These are phyloP conservation scores for Cynara cardunculus DNA, from an alignment of 129 eudicot genomes.

Conservation along the genomic window DNA sequence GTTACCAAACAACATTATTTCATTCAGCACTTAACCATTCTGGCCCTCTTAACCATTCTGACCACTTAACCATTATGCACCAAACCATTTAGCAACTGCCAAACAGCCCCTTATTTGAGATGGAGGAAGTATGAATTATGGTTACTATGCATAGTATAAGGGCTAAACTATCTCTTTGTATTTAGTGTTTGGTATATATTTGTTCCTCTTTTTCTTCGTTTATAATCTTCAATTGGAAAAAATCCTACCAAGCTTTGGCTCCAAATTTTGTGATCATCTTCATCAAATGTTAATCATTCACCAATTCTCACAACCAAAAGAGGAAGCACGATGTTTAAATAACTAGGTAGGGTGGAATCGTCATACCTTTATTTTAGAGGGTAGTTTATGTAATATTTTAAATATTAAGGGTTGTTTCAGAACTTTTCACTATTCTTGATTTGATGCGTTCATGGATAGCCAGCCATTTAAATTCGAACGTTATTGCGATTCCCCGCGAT, in stretches of 20 bases:
- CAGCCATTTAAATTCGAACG: conserved; percentile 10
- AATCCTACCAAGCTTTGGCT: background rate
- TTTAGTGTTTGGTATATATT: background rate
- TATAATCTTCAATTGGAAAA: too few relatives aligned
- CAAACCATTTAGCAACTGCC: too few relatives aligned
- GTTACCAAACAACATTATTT: too few relatives aligned
- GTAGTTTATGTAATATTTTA: background rate
- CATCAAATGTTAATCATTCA: background rate
- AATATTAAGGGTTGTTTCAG: background rate
- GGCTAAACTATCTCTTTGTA: background rate
- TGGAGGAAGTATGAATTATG: background rate
- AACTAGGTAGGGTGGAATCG: background rate
- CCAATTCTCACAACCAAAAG: background rate
- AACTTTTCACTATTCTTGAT: background rate
- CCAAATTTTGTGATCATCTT: background rate
- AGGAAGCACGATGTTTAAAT: background rate
- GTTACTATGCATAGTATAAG: background rate
- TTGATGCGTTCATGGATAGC: background rate
- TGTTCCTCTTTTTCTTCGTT: background rate
- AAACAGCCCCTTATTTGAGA: background rate
- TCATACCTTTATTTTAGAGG: background rate
- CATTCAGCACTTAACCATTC: too few relatives aligned
- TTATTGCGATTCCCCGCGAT: conserved; percentile 21
- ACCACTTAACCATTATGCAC: too few relatives aligned
- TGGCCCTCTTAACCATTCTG: too few relatives aligned